These are phyloP conservation scores for Xanthoceras sorbifolium DNA, from an alignment of 345 rosid species.

Conservation along the genomic window DNA sequence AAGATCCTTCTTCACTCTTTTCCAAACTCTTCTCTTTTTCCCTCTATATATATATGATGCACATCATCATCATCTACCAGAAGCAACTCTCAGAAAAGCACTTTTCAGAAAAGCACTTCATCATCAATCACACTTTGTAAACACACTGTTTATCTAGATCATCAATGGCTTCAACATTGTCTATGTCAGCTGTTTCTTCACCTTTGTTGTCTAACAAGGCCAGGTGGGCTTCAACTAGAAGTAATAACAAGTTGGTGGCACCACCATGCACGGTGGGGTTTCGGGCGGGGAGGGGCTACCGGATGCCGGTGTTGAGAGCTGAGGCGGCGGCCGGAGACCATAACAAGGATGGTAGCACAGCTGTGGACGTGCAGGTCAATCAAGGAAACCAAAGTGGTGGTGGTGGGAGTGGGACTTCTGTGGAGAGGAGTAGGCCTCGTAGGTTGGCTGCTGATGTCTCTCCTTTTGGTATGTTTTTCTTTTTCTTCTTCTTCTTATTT, in stretches of 20 bases:
- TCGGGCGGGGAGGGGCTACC: conserved; percentile 19
- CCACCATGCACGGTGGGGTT: conserved; percentile 34
- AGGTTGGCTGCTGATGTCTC: conserved; percentile 51
- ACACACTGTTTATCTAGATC: not conserved
- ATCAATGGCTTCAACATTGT: conserved; percentile 44
- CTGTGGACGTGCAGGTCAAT: conserved; percentile 55
- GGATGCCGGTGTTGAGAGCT: conserved; percentile 36
- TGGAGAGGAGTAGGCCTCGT: conserved; percentile 47
- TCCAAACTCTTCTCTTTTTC: conserved; percentile 5
- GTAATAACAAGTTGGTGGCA: not conserved
- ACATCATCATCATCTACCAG: not conserved
- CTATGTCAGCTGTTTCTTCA: conserved; percentile 34
- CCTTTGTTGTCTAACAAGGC: conserved; percentile 21
- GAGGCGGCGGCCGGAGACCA: conserved; percentile 35
- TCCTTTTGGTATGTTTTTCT: conserved; percentile 58
- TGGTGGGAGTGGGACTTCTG: conserved; percentile 27
- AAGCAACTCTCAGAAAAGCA: not conserved
- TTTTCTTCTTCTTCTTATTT: not conserved
- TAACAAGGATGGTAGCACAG: conserved; percentile 32
- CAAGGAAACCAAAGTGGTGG: conserved; percentile 28
- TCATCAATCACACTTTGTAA: too few species aligned
- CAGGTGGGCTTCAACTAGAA: not conserved
- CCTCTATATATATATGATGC: conserved; percentile 1
- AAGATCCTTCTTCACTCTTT: conserved; percentile 29
- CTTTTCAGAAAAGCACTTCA: not conserved